phyloP scores from a whole-genome alignment of 805 yeast species.

The Nakazawaea sp. region DNA sequence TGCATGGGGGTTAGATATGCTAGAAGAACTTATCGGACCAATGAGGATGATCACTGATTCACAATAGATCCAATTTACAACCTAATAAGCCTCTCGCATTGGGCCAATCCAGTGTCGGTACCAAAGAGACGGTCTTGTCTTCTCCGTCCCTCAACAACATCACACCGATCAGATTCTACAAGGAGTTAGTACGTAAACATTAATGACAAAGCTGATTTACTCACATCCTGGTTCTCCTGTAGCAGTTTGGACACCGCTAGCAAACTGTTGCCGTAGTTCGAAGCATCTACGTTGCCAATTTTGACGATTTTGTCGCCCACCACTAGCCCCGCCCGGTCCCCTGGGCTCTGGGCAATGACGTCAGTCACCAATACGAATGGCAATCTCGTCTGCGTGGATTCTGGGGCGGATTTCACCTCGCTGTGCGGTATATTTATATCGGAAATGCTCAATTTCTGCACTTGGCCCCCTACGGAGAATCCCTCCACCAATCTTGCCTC shows the following conservation, averaged over 20 bases:
- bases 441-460: not conserved
- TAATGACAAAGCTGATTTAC: slow-evolving; percentile 9
- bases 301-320: slow-evolving; percentile 46
- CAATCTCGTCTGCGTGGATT: slow-evolving; percentile 13
- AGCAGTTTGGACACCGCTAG: slow-evolving; percentile 37
- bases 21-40: no score
- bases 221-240: slow-evolving; percentile 27
- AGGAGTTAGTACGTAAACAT: not conserved
- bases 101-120: slow-evolving; percentile 51
- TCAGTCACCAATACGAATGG: slow-evolving; percentile 54
- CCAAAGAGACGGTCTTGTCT: slow-evolving; percentile 19
- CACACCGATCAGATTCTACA: no score
- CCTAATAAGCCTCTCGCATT: not conserved
- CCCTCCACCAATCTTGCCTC: slow-evolving; percentile 39
- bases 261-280: slow-evolving; percentile 44
- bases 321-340: slow-evolving; percentile 40
- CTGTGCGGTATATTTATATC: not conserved
- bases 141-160: no score
- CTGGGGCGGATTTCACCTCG: not conserved
- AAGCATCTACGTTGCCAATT: slow-evolving; percentile 48
- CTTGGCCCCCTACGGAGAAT: slow-evolving; percentile 12
- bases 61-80: slow-evolving; percentile 63
- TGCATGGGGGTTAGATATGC: slow-evolving; percentile 76
- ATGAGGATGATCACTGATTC: no score
- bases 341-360: slow-evolving; percentile 51